These are phyloP conservation scores for Aristolochia contorta DNA, from an alignment of 164 flowering plant genomes.

Conservation along the genomic window DNA sequence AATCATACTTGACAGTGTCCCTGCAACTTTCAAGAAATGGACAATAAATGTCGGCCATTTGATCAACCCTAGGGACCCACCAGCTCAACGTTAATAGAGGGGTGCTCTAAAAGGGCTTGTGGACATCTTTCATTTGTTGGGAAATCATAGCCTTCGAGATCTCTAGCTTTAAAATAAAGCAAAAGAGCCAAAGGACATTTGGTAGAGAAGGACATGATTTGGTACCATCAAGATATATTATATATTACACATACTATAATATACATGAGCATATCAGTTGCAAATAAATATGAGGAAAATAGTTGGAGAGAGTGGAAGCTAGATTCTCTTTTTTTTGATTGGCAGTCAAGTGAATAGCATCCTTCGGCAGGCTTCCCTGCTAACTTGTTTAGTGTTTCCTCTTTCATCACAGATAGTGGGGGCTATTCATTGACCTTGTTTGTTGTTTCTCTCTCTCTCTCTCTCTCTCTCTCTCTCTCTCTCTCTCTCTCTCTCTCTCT, in stretches of 20 bases:
- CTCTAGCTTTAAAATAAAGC: slow-evolving; percentile 15
- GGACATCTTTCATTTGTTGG: not conserved
- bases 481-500: not conserved
- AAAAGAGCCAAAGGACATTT: slow-evolving; percentile 5
- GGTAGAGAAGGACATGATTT: slow-evolving; percentile 3
- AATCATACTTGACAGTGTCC: not conserved
- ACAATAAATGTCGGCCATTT: slow-evolving; percentile 5
- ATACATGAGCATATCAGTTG: slow-evolving; percentile 20
- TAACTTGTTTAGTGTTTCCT: slow-evolving; percentile 7
- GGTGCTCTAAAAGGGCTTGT: not conserved
- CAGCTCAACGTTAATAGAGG: not conserved
- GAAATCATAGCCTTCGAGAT: not conserved
- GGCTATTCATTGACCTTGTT: slow-evolving; percentile 25
- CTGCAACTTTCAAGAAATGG: not conserved
- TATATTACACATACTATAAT: slow-evolving; percentile 4
- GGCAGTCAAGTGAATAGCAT: slow-evolving; percentile 23
- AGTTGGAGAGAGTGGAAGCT: slow-evolving; percentile 21
- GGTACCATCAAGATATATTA: slow-evolving; percentile 11
- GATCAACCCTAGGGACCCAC: not conserved
- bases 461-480: not conserved
- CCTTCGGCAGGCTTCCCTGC: slow-evolving; percentile 14
- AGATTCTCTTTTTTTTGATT: slow-evolving; percentile 26
- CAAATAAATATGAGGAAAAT: slow-evolving; percentile 11
- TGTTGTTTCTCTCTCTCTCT: slow-evolving; percentile 9
- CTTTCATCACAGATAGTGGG: slow-evolving; percentile 14